Conservation (phyloP, 495 filamentous ascomycete species). For the Aspergillus bertholletiae region DNA sequence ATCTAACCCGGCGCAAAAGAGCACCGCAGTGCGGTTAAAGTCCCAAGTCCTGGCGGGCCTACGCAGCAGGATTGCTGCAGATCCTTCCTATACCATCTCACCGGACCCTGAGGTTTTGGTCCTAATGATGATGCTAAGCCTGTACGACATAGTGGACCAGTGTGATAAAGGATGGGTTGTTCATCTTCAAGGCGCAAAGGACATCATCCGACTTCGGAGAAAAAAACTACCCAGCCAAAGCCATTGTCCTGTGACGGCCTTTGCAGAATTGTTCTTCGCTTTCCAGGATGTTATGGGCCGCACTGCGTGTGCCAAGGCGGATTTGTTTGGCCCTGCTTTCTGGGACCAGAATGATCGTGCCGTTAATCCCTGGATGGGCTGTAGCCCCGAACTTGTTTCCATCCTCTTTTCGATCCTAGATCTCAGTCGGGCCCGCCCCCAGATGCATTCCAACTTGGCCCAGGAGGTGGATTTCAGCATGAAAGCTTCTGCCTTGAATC, state of each 20-base stretch:
- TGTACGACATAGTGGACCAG: conserved; percentile 22
- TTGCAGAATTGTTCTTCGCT: conserved; percentile 20
- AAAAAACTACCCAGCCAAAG: background rate
- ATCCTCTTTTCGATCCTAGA: conserved; percentile 15
- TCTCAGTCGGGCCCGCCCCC: conserved; percentile 11
- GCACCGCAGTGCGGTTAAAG: conserved; percentile 5
- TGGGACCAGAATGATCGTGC: conserved; percentile 12
- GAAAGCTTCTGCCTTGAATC: conserved; percentile 1
- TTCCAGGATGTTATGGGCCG: conserved; percentile 26
- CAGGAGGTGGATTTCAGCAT: conserved; percentile 1
- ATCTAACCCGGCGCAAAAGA: conserved; percentile 6
- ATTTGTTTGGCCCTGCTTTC: conserved; percentile 17
- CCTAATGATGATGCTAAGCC: conserved; percentile 21
- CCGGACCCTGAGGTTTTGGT: conserved; percentile 17
- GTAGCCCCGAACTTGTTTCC: conserved; percentile 14
- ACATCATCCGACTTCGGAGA: conserved; percentile 17
- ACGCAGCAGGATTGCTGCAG: background rate
- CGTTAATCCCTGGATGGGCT: conserved; percentile 18
- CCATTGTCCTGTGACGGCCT: background rate
- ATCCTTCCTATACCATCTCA: background rate
- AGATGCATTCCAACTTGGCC: background rate
- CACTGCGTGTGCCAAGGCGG: conserved; percentile 21
- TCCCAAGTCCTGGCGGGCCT: conserved; percentile 4
- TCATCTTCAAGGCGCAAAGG: conserved; percentile 20
- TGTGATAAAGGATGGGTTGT: conserved; percentile 22